Base-by-base conservation (phyloP, 805 yeast species). In the Monosporozyma siamensis region DNA sequence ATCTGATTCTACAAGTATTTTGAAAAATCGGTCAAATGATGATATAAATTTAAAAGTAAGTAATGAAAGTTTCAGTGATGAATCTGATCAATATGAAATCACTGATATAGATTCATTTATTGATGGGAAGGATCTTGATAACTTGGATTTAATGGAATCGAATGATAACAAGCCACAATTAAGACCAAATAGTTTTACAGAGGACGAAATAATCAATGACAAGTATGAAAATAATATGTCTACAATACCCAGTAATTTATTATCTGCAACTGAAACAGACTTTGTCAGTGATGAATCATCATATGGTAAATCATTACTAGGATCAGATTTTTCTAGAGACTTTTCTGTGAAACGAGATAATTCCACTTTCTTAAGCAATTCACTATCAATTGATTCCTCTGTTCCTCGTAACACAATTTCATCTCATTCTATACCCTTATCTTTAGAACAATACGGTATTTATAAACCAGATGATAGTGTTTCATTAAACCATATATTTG, bases 71-170 rank as follows among this genome's bases (percentile, higher is more conserved):
- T 6, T 26, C 32, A 29, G 22, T 10, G 41, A 39, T 15, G 42
- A 42, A 12, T 34, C 32, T 9, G 45, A 44, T 10, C 47, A 42
- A 12, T 41, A 39, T 20, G 50, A 44, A 23, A 44, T 52, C 6
- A 58, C 63, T 4, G 63, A 61, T 39, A 50, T 61, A 3, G 63
- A 58, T 26, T 58, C 64, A 1, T 59, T 51, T 31, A 55, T 61
- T 12, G 56, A 59, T 41, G 63, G 55, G n/a, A 49, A 55, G 25
- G 64, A 59, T 44, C 39, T 61, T 30, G 55, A 56, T 15, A 46
- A 49, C 21, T 37, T 56, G n/a, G 61, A 55, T 18, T 43, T 44
- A 8, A 34, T 47, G 4, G 42, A 45, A 3, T 39, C 53, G 4
- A 26, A 17, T 37, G 38, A 42, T 12, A 14, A 7, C 4, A 26